A percentile compares a stretch with the other conserved stretches of the same genome.
phyloP scores from a whole-genome alignment of 1,284 basidiomycete species.

The Austroboletus niveus region DNA sequence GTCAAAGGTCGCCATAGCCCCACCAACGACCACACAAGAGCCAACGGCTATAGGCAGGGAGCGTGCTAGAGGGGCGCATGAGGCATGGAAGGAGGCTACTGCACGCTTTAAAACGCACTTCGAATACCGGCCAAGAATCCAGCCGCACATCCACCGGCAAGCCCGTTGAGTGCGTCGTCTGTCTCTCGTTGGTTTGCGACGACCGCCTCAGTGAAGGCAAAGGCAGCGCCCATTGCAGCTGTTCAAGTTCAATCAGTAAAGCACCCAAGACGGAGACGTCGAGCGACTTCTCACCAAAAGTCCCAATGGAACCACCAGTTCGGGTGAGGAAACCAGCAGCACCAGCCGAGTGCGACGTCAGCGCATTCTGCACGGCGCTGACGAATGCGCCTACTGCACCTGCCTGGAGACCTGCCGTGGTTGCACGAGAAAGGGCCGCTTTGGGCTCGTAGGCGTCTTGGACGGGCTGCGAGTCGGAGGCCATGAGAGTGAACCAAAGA shows the following conservation, averaged over 20 bases:
- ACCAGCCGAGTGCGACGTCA: slow-evolving; percentile 60
- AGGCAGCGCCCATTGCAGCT: slow-evolving; percentile 93
- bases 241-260: slow-evolving; percentile 49
- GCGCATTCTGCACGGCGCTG: slow-evolving; percentile 82
- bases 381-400: slow-evolving; percentile 76
- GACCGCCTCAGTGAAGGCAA: slow-evolving; percentile 77
- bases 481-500: slow-evolving; percentile 19
- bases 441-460: slow-evolving; percentile 52
- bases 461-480: slow-evolving; percentile 17
- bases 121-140: slow-evolving; percentile 88
- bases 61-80: slow-evolving; percentile 50
- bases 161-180: slow-evolving; percentile 83
- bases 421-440: slow-evolving; percentile 56
- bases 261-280: slow-evolving; percentile 74
- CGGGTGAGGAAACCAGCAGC: slow-evolving; percentile 36
- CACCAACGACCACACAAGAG: slow-evolving; percentile 78
- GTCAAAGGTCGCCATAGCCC: slow-evolving; percentile 81
- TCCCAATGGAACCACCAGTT: slow-evolving; percentile 60
- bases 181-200: slow-evolving; percentile 82
- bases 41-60: slow-evolving; percentile 85
- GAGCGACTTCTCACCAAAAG: slow-evolving; percentile 72
- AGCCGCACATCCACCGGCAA: slow-evolving; percentile 88
- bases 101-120: slow-evolving; percentile 43
- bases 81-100: slow-evolving; percentile 4
- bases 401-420: slow-evolving; percentile 64